Percentiles rank a stretch among this genome's conserved stretches.
Conservation (phyloP, 2,329 filamentous ascomycete genomes). For the Orbilia quercus region DNA sequence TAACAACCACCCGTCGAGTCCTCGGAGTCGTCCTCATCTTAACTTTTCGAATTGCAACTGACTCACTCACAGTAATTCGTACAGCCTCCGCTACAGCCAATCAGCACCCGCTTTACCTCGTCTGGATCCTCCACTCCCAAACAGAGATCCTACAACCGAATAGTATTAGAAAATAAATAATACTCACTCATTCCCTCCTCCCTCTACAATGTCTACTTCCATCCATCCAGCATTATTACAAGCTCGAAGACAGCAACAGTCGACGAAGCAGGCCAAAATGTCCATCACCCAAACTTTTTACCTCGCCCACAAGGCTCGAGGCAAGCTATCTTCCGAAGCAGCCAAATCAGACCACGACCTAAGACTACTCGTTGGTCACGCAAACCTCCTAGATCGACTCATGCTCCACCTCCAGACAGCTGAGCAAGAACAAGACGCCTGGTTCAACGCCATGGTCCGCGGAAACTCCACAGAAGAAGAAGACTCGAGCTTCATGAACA, state of each 20-base stretch:
- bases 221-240: slow-evolving; percentile 45
- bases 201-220: slow-evolving; percentile 40
- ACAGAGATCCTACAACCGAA: slow-evolving; percentile 24
- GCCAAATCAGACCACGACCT: slow-evolving; percentile 92
- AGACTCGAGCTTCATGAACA: slow-evolving; percentile 39
- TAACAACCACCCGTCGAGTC: slow-evolving; percentile 9
- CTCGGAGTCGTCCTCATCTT: background rate
- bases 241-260: slow-evolving; percentile 49
- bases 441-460: slow-evolving; percentile 96
- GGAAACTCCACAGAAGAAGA: slow-evolving; percentile 69
- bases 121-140: slow-evolving; percentile 34
- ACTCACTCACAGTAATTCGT: slow-evolving; percentile 23
- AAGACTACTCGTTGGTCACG: slow-evolving; percentile 92
- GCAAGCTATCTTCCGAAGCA: slow-evolving; percentile 94
- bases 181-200: background rate
- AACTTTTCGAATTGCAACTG: slow-evolving; percentile 7
- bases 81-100: slow-evolving; percentile 13
- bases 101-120: slow-evolving; percentile 6
- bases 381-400: slow-evolving; percentile 94
- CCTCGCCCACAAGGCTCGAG: slow-evolving; percentile 93
- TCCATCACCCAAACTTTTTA: slow-evolving; percentile 98
- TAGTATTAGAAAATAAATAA: slow-evolving; percentile 10
- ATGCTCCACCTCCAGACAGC: slow-evolving; percentile 93
- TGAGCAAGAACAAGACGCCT: slow-evolving; percentile 93
- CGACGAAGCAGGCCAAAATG: slow-evolving; percentile 72